Percentiles rank a stretch among this genome's conserved stretches.
Conservation (phyloP, 306 rosid species). For the Rosa persica region DNA sequence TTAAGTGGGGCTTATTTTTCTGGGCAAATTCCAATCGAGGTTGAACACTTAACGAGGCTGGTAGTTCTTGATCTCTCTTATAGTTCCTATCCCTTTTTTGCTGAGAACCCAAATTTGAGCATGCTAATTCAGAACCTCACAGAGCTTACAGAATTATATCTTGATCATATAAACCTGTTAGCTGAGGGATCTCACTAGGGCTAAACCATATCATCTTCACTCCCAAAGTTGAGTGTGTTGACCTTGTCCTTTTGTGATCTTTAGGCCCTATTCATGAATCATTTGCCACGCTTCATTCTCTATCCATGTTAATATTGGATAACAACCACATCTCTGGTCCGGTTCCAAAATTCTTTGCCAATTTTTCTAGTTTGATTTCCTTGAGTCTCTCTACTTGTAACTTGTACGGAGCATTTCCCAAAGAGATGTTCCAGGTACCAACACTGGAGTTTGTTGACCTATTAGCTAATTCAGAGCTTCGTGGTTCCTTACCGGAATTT, state of each 20-base stretch:
- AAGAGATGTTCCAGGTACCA: conserved; percentile 21
- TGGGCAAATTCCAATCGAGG: too few relatives aligned
- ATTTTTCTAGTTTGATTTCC: conserved; percentile 20
- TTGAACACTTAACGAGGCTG: too few relatives aligned
- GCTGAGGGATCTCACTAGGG: too few relatives aligned
- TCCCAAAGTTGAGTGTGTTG: too few relatives aligned
- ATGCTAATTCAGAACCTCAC: too few relatives aligned
- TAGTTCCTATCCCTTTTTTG: too few relatives aligned
- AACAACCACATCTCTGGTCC: neutral
- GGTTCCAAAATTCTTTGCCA: conserved; percentile 15
- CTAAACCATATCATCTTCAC: too few relatives aligned
- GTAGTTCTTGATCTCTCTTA: too few relatives aligned
- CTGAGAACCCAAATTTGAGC: too few relatives aligned
- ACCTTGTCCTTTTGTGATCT: neutral
- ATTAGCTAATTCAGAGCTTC: neutral
- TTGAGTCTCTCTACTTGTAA: neutral
- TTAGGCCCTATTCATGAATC: conserved; percentile 5
- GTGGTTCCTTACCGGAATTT: conserved; percentile 19
- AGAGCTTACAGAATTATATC: too few relatives aligned
- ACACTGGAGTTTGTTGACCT: conserved; percentile 5
- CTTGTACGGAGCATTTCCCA: conserved; percentile 19
- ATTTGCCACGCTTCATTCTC: conserved; percentile 1
- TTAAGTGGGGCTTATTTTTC: too few relatives aligned
- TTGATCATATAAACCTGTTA: too few relatives aligned
- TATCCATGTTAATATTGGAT: conserved; percentile 4